Evolutionary conservation across 805 yeast genomes (phyloP), one percentile per base, ranked within the genome.

Genomic region (Blastobotrys terrestris): DNA sequence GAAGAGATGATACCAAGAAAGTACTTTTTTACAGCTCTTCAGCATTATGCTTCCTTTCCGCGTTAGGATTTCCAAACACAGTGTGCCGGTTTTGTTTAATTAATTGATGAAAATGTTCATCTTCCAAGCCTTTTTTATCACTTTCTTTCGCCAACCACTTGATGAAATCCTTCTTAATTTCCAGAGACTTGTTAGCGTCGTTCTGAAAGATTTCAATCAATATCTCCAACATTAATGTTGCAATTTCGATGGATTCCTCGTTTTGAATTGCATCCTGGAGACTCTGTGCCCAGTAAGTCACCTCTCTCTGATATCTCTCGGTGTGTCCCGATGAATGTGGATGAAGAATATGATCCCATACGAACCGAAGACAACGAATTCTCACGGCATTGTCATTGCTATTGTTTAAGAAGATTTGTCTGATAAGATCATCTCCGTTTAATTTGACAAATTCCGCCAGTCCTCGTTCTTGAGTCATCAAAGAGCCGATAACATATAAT

Each of bases 41-140:
- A 15, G 73, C 73, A 44, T 74, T 67, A 4, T 78, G 81, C 63
- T 84, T 85, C 55, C 94, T 74, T 53, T 77, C 67, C 0, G 85
- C 95, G 62, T 78, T 72, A 16, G 86, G 87, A 61, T 88, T 88
- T 1, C 96, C 96, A 69, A 88, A 88, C 0, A 84, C 79, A 19
- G 69, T 63, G 63, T 87, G 92, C 60, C 95, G 77, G 14, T 74
- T 71, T 26, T 70, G 68, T 52, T n/a, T 59, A 57, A 44, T 66
- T 50, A 49, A 20, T 7, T 42, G 48, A 13, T 19, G 44, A 15
- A 49, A 21, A 41, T 42, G 31, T n/a, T 22, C 39, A 16, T 41
- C 42, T 7, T 22, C 35, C 35, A 26, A 26, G 35, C 35, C 35
- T 11, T 26, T 26, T 26, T 26, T 26, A 26, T 26, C 18, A 18